Evolutionary conservation across 768 basidiomycete species (phyloP), one percentile per base, ranked within the genome.

Genomic region (Lepiota brunneoincarnata): DNA sequence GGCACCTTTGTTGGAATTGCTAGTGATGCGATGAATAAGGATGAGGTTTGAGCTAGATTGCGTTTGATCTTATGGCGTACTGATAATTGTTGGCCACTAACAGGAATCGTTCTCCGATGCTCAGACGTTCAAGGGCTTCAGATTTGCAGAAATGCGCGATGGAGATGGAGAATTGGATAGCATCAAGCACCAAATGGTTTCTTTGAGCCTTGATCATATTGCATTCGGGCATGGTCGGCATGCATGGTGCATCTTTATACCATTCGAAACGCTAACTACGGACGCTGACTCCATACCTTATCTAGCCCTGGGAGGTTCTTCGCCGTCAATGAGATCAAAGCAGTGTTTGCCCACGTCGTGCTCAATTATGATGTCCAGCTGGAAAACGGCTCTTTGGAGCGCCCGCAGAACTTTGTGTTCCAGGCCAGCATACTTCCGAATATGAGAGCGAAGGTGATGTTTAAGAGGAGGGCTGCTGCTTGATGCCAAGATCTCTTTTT

Each of bases 281-380:
- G 9, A 17, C 7, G 11, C 26, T 17, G 26, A 38, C 35, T 17
- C 51, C 54, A 61, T 52, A 9, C 11, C 4, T 9, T 57, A 56
- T 12, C 15, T 37, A 64, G 64, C 46, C 67, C 71, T 20, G 69
- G 74, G 20, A 67, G 76, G 1, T 75, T 77, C 64, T 73, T 78
- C 55, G 75, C 71, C 3, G 68, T 71, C 0, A 66, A 58, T 12
- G 71, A 73, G 53, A 50, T 80, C 42, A 78, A 79, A 52, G 56
- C 66, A 0, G 72, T 79, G 66, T 57, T 80, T 41, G 75, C 75
- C 0, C 67, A 77, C 36, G 55, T 77, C 24, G 50, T 80, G 11
- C 15, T 64, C 51, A 66, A 67, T 44, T 75, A 71, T 57, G 74
- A 74, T 54, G 57, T 76, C 21, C 72, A 72, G 59, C 57, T 71